phyloP scores from a whole-genome alignment of 2,329 filamentous ascomycete genomes.

The Talaromyces sp. region DNA sequence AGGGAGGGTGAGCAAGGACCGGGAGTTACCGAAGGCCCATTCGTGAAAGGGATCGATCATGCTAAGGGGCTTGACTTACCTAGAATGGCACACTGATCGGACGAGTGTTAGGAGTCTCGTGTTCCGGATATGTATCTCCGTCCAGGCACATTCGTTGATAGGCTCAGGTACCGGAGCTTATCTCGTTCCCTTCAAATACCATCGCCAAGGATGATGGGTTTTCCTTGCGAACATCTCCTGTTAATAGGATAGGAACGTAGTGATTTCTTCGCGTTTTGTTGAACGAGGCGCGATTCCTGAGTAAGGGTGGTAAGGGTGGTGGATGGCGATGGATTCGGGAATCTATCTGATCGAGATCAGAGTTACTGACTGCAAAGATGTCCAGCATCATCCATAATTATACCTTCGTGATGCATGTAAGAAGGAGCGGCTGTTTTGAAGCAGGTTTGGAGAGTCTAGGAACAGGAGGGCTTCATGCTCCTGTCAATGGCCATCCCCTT shows the following conservation, averaged over 20 bases:
- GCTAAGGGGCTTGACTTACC: background rate
- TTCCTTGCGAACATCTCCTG: background rate
- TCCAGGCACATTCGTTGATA: background rate
- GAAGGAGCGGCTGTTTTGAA: background rate
- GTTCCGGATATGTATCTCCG: slow-evolving; percentile 6
- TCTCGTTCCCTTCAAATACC: background rate
- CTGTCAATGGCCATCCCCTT: background rate
- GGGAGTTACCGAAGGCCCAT: background rate
- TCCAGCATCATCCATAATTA: background rate
- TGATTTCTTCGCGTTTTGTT: too few relatives aligned
- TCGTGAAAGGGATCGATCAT: background rate
- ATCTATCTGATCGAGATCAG: background rate
- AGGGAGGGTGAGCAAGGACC: background rate
- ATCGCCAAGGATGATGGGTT: background rate
- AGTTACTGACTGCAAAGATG: background rate
- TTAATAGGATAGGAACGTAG: background rate
- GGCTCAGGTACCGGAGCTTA: background rate
- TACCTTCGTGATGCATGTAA: background rate
- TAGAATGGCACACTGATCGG: background rate
- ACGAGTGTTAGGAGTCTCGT: background rate
- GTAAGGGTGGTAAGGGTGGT: too few relatives aligned
- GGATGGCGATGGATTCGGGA: background rate
- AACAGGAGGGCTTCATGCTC: background rate
- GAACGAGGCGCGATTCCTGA: background rate
- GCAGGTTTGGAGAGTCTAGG: background rate